Percentiles rank a stretch among this genome's conserved stretches.
Conservation (phyloP, 129 eudicot species). For the Saussurea involucrata region DNA sequence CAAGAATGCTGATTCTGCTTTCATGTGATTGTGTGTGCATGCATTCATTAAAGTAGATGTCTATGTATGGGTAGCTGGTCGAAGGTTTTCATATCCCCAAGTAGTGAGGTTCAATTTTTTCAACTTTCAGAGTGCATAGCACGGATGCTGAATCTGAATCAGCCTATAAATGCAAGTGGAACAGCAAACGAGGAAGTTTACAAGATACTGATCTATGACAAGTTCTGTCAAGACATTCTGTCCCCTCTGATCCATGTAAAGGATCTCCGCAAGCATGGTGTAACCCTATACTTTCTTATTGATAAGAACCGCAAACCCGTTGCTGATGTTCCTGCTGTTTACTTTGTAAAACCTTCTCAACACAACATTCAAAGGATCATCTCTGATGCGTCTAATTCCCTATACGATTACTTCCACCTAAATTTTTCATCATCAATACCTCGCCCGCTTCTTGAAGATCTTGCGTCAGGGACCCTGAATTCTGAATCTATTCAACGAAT, state of each 20-base stretch:
- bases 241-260: conserved; percentile 94
- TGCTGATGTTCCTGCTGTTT: conserved; percentile 94
- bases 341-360: conserved; percentile 66
- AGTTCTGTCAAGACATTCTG: conserved; percentile 74
- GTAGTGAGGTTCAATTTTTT: conserved; percentile 3
- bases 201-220: conserved; percentile 91
- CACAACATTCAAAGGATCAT: conserved; percentile 63
- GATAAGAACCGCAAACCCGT: conserved; percentile 89
- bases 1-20: neutral
- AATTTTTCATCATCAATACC: conserved; percentile 91
- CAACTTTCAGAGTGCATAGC: conserved; percentile 66
- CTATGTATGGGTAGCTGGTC: neutral
- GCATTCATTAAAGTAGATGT: neutral
- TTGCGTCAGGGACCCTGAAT: conserved; percentile 67
- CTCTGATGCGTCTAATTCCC: conserved; percentile 57
- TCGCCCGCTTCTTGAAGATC: conserved; percentile 73
- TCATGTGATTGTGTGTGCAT: neutral
- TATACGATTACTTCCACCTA: conserved; percentile 81
- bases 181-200: conserved; percentile 81
- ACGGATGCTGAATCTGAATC: conserved; percentile 97
- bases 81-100: neutral
- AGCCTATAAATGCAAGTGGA: conserved; percentile 56
- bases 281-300: conserved; percentile 80
- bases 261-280: conserved; percentile 95
- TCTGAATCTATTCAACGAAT: conserved; percentile 69